These are phyloP conservation scores for Schizochytrium sp. DNA, from an alignment of 108 stramenopile species.

Conservation along the genomic window DNA sequence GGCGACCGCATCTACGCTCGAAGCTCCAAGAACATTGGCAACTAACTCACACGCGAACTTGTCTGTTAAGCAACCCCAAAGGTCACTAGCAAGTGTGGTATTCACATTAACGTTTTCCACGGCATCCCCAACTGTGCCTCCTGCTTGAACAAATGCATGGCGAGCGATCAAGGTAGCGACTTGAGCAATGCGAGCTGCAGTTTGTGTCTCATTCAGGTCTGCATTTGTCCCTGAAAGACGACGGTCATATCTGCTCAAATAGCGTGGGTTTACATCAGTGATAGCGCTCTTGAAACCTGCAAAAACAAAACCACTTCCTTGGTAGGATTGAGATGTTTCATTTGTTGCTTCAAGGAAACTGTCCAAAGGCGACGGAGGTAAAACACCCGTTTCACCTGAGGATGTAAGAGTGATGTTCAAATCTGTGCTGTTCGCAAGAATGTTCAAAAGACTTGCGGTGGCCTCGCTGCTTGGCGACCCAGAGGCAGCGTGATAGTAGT, in stretches of 20 bases:
- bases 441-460: neutral
- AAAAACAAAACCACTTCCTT: constrained; percentile 3
- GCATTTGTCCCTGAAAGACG: neutral
- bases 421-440: neutral
- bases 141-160: constrained; percentile 27
- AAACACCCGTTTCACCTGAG: neutral
- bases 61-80: constrained; percentile 31
- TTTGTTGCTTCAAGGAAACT: neutral
- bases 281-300: neutral
- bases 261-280: constrained; percentile 12
- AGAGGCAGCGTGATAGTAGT: neutral
- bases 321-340: neutral
- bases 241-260: neutral
- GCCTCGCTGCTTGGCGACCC: neutral
- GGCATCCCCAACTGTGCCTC: neutral
- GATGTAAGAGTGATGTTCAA: neutral
- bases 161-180: constrained; percentile 40
- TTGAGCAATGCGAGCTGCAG: constrained; percentile 14
- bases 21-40: neutral
- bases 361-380: constrained; percentile 54
- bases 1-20: neutral
- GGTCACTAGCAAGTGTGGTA: neutral
- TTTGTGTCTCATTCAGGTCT: neutral
- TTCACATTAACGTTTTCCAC: neutral
- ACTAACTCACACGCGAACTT: constrained; percentile 14